Evolutionary conservation across 108 stramenopile species (phyloP).

Genomic region (Fragilaria radians): DNA sequence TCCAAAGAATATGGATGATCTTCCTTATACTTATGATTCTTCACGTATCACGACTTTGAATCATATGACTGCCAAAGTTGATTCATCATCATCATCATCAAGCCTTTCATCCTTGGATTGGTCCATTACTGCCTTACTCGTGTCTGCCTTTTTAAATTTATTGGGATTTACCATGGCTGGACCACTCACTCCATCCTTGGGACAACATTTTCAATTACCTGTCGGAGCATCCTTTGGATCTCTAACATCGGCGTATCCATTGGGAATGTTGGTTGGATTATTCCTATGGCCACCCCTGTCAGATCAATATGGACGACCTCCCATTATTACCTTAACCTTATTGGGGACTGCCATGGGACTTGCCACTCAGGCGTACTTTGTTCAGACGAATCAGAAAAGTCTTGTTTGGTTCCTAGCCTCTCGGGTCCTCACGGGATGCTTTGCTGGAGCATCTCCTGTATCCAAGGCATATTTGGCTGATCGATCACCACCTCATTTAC

Average conservation of each 20-base stretch:
- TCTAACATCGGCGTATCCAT: slow-evolving; percentile 67
- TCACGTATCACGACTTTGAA: no score
- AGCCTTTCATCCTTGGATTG: no score
- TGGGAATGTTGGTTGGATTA: slow-evolving; percentile 72
- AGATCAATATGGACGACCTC: slow-evolving; percentile 52
- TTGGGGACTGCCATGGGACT: slow-evolving; percentile 61
- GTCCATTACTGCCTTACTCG: slow-evolving; percentile 44
- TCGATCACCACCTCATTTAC: slow-evolving; percentile 13
- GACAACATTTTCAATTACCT: slow-evolving; percentile 58
- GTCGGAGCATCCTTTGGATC: slow-evolving; percentile 67
- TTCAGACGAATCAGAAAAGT: slow-evolving; percentile 27
- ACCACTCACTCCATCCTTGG: slow-evolving; percentile 63
- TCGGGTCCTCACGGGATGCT: slow-evolving; percentile 58
- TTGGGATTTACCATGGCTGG: slow-evolving; percentile 80
- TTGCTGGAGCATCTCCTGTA: slow-evolving; percentile 66
- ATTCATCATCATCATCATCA: no score
- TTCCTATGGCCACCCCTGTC: slow-evolving; percentile 67
- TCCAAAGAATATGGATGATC: no score
- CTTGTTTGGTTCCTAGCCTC: slow-evolving; percentile 45
- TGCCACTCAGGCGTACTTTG: slow-evolving; percentile 39
- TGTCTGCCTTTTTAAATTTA: slow-evolving; percentile 59
- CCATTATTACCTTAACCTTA: slow-evolving; percentile 42
- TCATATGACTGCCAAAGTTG: no score
- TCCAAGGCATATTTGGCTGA: slow-evolving; percentile 77
- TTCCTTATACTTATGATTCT: no score